These are phyloP conservation scores for Pichia eremophila DNA, from an alignment of 805 yeast species.

Conservation along the genomic window DNA sequence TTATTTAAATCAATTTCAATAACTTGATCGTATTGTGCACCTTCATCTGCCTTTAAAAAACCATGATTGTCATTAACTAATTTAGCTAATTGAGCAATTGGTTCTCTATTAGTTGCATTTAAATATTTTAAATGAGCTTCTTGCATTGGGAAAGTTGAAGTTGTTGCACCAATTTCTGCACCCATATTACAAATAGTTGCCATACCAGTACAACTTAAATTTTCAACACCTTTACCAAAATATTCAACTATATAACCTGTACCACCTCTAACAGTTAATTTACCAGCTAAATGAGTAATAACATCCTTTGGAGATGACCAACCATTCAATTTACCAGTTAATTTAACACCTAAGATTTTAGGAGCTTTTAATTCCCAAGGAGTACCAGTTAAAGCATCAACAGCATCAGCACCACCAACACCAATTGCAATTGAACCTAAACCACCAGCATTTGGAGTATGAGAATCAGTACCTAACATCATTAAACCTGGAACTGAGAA, in stretches of 20 bases:
- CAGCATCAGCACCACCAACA: constrained; percentile 99
- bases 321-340: constrained; percentile 84
- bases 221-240: constrained; percentile 89
- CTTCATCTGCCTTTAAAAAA: constrained; percentile 78
- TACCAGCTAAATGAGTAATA: constrained; percentile 86
- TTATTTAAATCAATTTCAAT: constrained; percentile 83
- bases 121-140: constrained; percentile 81
- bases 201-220: constrained; percentile 97
- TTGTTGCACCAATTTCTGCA: constrained; percentile 98
- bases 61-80: constrained; percentile 52
- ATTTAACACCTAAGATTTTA: constrained; percentile 86
- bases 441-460: constrained; percentile 98
- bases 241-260: constrained; percentile 95
- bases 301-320: constrained; percentile 98
- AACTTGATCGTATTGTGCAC: constrained; percentile 88
- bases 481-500: constrained; percentile 96
- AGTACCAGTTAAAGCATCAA: constrained; percentile 87
- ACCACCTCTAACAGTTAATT: constrained; percentile 95
- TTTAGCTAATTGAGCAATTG: constrained; percentile 75
- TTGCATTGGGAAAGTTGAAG: constrained; percentile 96
- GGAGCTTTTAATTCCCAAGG: constrained; percentile 99
- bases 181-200: constrained; percentile 99
- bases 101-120: constrained; percentile 75
- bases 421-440: constrained; percentile 96
- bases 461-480: constrained; percentile 95